Base-by-base conservation (phyloP, 1,284 basidiomycete genomes). In the Irpex rosettiformis region DNA sequence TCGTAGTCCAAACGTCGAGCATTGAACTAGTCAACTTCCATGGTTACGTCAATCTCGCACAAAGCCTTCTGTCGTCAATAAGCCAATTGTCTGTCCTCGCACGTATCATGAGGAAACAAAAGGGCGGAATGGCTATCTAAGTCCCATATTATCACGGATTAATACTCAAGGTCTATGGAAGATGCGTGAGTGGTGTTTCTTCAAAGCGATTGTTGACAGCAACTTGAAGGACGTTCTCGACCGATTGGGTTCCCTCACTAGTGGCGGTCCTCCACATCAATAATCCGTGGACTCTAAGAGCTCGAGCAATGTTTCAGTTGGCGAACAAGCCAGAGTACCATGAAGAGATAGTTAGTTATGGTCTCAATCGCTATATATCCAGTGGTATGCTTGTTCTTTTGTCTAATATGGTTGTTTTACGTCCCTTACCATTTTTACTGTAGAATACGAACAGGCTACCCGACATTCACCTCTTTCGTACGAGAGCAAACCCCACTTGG, bases 321-420 rank as follows among this genome's bases (percentile, higher is more conserved):
- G 60, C 60, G 4, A 61, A 45, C 16, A 56, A 37, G 24, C n/a
- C 29, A 3, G 21, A 28, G 47, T 52, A 45, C 25, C 58, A 58
- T 18, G 28, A 54, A 24, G 60, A 58, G 33, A 54, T 61, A 4
- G 21, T 58, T 8, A 55, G 47, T 25, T 42, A 47, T 3, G 45
- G 24, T 6, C 22, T 57, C n/a, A 18, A 33, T 10, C 53, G 52
- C 1, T 61, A 58, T 48, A 55, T 58, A n/a, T 28, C 21, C 33
- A 3, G 21, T 11, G 57, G 56, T 58, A 22, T 13, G 53, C 16
- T 52, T 10, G 22, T 13, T 27, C 21, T 25, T 13, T 10, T 48
- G 10, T 52, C 51, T 52, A n/a, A 40, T 13, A 4, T n/a, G n/a
- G 11, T 40, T 40, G n/a, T 40, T 40, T n/a, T 16, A 40, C 4